Evolutionary conservation across 2,329 filamentous ascomycete genomes (phyloP).

Genomic region (Fusarium beomiforme): DNA sequence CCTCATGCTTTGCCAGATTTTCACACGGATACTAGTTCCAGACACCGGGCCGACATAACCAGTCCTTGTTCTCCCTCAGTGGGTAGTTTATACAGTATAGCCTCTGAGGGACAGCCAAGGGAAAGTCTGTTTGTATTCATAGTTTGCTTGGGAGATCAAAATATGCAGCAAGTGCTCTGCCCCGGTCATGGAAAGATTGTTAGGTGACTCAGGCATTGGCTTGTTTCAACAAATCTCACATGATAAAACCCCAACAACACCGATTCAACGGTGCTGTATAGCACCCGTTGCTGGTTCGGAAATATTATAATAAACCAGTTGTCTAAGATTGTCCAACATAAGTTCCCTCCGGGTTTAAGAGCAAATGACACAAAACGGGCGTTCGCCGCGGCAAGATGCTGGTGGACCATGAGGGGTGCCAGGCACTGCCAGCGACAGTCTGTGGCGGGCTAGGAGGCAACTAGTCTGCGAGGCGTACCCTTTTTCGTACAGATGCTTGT

Average conservation of each 20-base stretch:
- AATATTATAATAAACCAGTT: not conserved
- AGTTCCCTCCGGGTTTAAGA: conserved; percentile 21
- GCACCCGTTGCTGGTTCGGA: not conserved
- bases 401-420: conserved; percentile 20
- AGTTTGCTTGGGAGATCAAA: not conserved
- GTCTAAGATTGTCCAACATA: conserved; percentile 11
- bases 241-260: not conserved
- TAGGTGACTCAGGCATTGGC: not conserved
- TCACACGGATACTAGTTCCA: not conserved
- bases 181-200: not conserved
- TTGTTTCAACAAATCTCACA: conserved; percentile 14
- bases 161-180: not conserved
- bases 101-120: not conserved
- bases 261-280: not conserved
- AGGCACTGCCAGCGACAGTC: conserved; percentile 18
- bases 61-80: not conserved
- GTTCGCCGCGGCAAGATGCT: conserved; percentile 38
- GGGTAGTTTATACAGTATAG: not conserved
- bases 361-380: conserved; percentile 34
- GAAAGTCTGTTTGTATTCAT: not conserved
- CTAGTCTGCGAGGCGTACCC: conserved; percentile 23
- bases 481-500: conserved; percentile 21
- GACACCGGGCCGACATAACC: not conserved
- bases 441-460: conserved; percentile 34
- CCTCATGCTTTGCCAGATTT: conserved; percentile 1